phyloP scores from a whole-genome alignment of 177 flowering plant species.

The Vitis hybrid region DNA sequence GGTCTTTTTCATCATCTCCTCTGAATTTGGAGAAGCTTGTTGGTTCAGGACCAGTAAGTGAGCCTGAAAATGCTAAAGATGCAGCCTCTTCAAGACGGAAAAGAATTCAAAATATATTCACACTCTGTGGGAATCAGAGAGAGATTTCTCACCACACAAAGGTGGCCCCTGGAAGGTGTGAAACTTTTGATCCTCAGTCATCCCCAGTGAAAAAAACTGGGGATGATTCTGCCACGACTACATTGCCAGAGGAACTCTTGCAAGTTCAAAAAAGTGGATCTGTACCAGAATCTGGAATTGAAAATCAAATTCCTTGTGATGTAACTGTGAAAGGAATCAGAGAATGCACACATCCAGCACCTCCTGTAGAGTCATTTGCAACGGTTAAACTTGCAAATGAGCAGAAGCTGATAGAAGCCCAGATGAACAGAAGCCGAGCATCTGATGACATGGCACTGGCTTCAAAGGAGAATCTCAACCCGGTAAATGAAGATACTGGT shows the following conservation, averaged over 20 bases:
- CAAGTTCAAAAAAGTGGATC: constrained; percentile 12
- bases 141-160: constrained; percentile 64
- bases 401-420: constrained; percentile 7
- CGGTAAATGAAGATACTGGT: constrained; percentile 13
- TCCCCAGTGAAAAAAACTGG: constrained; percentile 10
- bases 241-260: constrained; percentile 22
- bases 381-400: constrained; percentile 15
- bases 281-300: constrained; percentile 11
- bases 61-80: constrained; percentile 17
- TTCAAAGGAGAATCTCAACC: constrained; percentile 40
- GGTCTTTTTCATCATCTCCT: constrained; percentile 19
- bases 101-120: constrained; percentile 85
- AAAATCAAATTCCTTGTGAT: too few relatives aligned
- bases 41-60: too few relatives aligned
- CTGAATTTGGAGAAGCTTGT: constrained; percentile 12
- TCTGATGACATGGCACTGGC: constrained; percentile 13
- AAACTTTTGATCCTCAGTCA: constrained; percentile 19
- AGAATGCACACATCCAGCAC: too few relatives aligned
- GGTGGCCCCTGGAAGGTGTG: constrained; percentile 26
- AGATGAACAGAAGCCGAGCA: neutral
- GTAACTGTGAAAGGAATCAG: too few relatives aligned
- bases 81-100: constrained; percentile 52
- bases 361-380: neutral
- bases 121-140: constrained; percentile 89
- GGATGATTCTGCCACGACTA: constrained; percentile 19